These are phyloP conservation scores for Curvularia eragrostidis DNA, from an alignment of 2,329 filamentous ascomycete species.

Conservation along the genomic window DNA sequence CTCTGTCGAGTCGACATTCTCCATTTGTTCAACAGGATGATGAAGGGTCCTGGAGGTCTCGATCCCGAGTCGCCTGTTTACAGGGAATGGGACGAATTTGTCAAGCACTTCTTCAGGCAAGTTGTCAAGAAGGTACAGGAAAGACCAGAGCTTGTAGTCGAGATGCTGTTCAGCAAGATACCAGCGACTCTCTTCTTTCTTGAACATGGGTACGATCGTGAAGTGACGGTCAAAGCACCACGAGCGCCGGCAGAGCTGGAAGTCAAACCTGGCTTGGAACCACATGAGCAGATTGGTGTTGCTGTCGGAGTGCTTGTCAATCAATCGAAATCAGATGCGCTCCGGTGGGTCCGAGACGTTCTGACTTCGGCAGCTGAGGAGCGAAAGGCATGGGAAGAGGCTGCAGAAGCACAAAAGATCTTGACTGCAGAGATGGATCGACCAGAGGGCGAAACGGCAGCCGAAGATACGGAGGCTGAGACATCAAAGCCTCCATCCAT, in stretches of 20 bases:
- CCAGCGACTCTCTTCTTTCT: constrained; percentile 83
- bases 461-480: constrained; percentile 48
- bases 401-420: constrained; percentile 66
- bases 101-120: constrained; percentile 81
- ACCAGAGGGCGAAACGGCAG: constrained; percentile 27
- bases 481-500: constrained; percentile 54
- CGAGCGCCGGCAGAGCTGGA: constrained; percentile 81
- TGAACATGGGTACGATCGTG: constrained; percentile 88
- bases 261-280: constrained; percentile 74
- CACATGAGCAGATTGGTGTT: constrained; percentile 74
- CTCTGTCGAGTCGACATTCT: constrained; percentile 92
- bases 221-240: constrained; percentile 69
- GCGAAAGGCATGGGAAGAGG: constrained; percentile 77
- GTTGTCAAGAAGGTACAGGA: constrained; percentile 86
- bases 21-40: constrained; percentile 84
- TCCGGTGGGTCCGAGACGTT: constrained; percentile 82
- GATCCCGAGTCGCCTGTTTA: constrained; percentile 71
- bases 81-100: constrained; percentile 90
- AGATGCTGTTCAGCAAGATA: constrained; percentile 95
- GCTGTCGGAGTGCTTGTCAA: constrained; percentile 81
- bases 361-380: constrained; percentile 73
- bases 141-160: constrained; percentile 82
- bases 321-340: constrained; percentile 74
- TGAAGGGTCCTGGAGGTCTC: constrained; percentile 83
- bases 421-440: constrained; percentile 39